Base-by-base conservation (phyloP, 306 rosid species). In the Quercus agrifolia region DNA sequence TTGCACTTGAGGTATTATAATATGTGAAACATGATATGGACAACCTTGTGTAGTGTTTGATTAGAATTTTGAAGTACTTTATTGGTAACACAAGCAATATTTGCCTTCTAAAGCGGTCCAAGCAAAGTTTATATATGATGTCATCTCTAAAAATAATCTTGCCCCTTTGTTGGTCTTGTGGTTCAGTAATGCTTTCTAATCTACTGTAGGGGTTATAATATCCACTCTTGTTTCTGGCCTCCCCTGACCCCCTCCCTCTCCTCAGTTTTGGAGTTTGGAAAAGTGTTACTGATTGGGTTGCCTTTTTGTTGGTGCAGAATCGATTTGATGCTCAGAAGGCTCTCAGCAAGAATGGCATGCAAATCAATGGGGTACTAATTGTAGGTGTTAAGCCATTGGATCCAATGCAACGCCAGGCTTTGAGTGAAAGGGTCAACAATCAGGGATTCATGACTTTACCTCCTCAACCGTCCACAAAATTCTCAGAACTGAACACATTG, bases 381-480 rank as follows among this genome's bases (percentile, higher is more conserved):
- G 85, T 96, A 71, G 99, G 99, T 5, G 99, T 93, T 87, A 96
- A 96, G 84, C 91, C 94, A 51, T 68, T 93, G 89, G 99, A 96
- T 82, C 99, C 97, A 71, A 87, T 93, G 92, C 98, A 96, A 77
- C 90, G 94, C 46, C 97, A 90, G 77, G 86, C 89, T 75, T 87
- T 96, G 77, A 84, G 82, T 28, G 98, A 93, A 76, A 89, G 90
- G 82, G 79, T 86, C 54, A 83, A 73, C 86, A 84, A 86, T 75
- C 96, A 88, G 74, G 98, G 94, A 20, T 96, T 96, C 84, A 87
- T 88, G 93, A 86, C 96, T 70, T 56, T 87, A 59, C 98, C 96
- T 23, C 92, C 88, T 2, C 87, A 82, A 56, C 80, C 94, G 33
- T 87, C 93, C 52, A 49, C 79, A 71, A 86, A 87, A 85, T 61